Evolutionary conservation across 1,284 basidiomycete genomes (phyloP).

Genomic region (Boletus sp.): DNA sequence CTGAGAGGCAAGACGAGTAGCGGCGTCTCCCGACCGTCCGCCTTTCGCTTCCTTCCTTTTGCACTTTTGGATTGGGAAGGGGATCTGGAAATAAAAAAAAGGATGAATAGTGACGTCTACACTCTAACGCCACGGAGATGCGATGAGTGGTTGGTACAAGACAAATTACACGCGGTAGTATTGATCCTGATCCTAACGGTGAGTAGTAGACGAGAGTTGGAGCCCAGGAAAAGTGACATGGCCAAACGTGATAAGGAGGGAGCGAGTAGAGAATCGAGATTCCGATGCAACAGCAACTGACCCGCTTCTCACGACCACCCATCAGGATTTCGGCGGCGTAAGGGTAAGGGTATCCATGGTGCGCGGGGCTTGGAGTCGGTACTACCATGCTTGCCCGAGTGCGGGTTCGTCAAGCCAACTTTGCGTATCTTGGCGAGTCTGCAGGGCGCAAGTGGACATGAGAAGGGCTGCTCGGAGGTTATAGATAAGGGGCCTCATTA

Average conservation of each 20-base stretch:
- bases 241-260: constrained; percentile 15
- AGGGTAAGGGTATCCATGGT: constrained; percentile 55
- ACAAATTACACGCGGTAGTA: constrained; percentile 1
- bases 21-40: constrained; percentile 8
- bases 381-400: constrained; percentile 10
- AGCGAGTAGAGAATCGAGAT: constrained; percentile 4
- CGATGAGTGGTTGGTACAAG: constrained; percentile 7
- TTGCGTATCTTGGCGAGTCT: constrained; percentile 47
- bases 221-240: neutral
- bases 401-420: constrained; percentile 50
- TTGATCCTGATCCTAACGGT: constrained; percentile 17
- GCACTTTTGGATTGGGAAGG: constrained; percentile 4
- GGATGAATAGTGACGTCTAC: constrained; percentile 1
- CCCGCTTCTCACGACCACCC: constrained; percentile 45
- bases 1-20: neutral
- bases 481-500: constrained; percentile 30
- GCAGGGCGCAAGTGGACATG: constrained; percentile 11
- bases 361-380: constrained; percentile 32
- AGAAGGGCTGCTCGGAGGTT: constrained; percentile 6
- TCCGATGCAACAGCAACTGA: neutral
- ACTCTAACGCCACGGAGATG: constrained; percentile 13
- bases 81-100: constrained; percentile 6
- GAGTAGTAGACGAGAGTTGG: neutral
- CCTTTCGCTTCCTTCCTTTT: neutral
- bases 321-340: constrained; percentile 48